phyloP scores from a whole-genome alignment of 2,329 filamentous ascomycete genomes.

The Neobulgaria alba region DNA sequence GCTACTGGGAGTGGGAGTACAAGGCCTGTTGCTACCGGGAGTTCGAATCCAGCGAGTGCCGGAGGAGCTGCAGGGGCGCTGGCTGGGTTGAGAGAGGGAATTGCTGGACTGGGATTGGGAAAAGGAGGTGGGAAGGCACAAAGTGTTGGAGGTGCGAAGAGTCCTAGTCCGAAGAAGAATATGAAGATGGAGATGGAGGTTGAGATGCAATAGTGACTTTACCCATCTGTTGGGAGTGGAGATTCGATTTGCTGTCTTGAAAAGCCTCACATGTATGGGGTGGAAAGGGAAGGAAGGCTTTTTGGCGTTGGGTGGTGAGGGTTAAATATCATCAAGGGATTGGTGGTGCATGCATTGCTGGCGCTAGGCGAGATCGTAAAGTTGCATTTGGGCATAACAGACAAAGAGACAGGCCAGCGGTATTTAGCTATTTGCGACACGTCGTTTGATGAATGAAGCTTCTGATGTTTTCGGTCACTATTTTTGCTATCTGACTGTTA shows the following conservation, averaged over 20 bases:
- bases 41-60: conserved; percentile 13
- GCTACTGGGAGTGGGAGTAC: conserved; percentile 11
- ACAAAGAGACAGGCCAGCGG: too few relatives aligned
- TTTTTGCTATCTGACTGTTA: too few relatives aligned
- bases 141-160: conserved; percentile 25
- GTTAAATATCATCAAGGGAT: too few relatives aligned
- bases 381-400: not conserved
- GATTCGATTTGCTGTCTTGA: not conserved
- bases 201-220: conserved; percentile 46
- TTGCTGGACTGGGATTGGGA: conserved; percentile 36
- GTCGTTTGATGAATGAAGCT: too few relatives aligned
- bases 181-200: conserved; percentile 34
- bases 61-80: conserved; percentile 28
- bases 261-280: too few relatives aligned
- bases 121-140: conserved; percentile 23
- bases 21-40: conserved; percentile 22
- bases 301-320: conserved; percentile 2
- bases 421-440: too few relatives aligned
- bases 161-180: conserved; percentile 12
- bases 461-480: too few relatives aligned
- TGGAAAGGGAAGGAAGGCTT: too few relatives aligned
- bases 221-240: too few relatives aligned
- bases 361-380: conserved; percentile 8
- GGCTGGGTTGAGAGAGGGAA: conserved; percentile 35
- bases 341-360: conserved; percentile 13